Percentiles rank a stretch among this genome's conserved stretches.
Evolutionary conservation across 768 basidiomycete species (phyloP).

Genomic region (Amanita rimosa): DNA sequence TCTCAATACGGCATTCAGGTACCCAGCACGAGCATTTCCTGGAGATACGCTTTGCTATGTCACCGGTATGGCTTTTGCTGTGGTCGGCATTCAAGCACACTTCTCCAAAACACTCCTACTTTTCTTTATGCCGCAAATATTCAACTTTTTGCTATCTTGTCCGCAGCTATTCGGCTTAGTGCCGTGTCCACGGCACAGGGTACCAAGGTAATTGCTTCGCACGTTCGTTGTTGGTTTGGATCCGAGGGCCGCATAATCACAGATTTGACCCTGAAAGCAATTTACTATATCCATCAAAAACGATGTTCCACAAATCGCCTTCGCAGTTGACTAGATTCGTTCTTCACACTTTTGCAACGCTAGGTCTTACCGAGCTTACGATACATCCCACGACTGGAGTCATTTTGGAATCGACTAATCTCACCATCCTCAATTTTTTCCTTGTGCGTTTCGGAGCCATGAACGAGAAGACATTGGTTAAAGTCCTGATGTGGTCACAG

Average conservation of each 20-base stretch:
- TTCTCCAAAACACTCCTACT: slow-evolving; percentile 93
- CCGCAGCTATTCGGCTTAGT: slow-evolving; percentile 94
- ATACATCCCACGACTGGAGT: slow-evolving; percentile 38
- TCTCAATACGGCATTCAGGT: slow-evolving; percentile 41
- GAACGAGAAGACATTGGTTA: slow-evolving; percentile 72
- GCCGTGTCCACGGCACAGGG: slow-evolving; percentile 87
- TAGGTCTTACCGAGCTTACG: slow-evolving; percentile 61
- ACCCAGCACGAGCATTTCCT: slow-evolving; percentile 88
- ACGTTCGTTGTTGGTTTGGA: neutral
- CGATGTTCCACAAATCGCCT: slow-evolving; percentile 47
- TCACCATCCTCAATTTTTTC: slow-evolving; percentile 86
- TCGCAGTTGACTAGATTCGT: slow-evolving; percentile 39
- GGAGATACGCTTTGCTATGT: slow-evolving; percentile 98
- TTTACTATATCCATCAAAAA: slow-evolving; percentile 68
- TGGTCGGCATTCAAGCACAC: slow-evolving; percentile 94
- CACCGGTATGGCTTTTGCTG: slow-evolving; percentile 97
- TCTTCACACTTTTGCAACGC: slow-evolving; percentile 44
- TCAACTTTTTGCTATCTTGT: slow-evolving; percentile 92
- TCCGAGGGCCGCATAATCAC: slow-evolving; percentile 7
- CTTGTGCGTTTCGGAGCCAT: slow-evolving; percentile 75
- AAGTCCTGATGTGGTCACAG: slow-evolving; percentile 65
- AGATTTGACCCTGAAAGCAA: slow-evolving; percentile 73
- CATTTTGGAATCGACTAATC: slow-evolving; percentile 70
- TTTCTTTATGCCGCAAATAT: slow-evolving; percentile 96
- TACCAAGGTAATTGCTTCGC: slow-evolving; percentile 57